Base-by-base conservation (phyloP, 305 asterid genomes). In the Fraxinus ornus region DNA sequence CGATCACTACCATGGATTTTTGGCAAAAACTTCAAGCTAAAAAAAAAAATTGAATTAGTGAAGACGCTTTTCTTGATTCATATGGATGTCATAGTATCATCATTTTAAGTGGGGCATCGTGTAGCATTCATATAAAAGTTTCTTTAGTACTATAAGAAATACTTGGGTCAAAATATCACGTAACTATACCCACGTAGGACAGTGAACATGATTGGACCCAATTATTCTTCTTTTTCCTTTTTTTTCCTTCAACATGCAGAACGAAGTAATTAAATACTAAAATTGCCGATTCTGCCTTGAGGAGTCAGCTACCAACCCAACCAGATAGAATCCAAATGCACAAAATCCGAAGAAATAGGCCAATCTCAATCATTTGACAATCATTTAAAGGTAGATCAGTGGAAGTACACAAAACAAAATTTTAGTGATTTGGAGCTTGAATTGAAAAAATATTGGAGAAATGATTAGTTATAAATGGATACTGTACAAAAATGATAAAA, bases 101-200 rank as follows among this genome's bases (percentile, higher is more conserved):
- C 75, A 26, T 68, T 68, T 28, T 12, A 12, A 10, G 75, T 68
- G 37, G 21, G 9, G 37, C 39, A 28, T 68, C 74, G 0, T 68
- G 37, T 30, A 68, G 75, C n/a, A 68, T 32, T 13, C 39, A 13
- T 68, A 68, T 4, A 26, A 68, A 26, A 68, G 75, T 68, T 28
- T 68, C 74, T 28, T 26, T 68, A 68, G 75, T 12, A 68, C 75
- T 68, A 33, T 68, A 68, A 68, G 75, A 68, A 68, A 68, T 37
- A 66, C 74, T 66, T 66, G 3, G 17, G 35, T 66, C 74, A 66
- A 66, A 66, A 66, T 66, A 66, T 66, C 15, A 4, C n/a, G 37
- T 12, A 66, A 66, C 30, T 28, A 66, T 3, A 66, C 33, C 37
- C 4, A 68, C 1, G 26, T 22, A 7, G 71, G 12, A 22, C 71